Percentiles rank a stretch among this genome's conserved stretches.
Evolutionary conservation across 2,329 filamentous ascomycete genomes (phyloP).

Genomic region (Xylariaceae sp.): DNA sequence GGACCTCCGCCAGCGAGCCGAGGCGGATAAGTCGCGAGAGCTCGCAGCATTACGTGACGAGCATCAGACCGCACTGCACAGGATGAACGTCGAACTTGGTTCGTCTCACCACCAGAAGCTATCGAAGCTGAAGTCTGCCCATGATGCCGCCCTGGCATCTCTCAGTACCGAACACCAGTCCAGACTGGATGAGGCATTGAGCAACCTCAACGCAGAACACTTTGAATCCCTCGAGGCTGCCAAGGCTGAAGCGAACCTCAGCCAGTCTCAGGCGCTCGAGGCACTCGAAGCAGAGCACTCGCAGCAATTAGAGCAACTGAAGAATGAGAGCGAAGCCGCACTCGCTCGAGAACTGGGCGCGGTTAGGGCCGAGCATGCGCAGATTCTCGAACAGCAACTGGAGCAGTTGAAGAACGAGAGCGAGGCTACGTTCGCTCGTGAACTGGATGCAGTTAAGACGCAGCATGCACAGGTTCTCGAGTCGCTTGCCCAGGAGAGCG

Average conservation of each 20-base stretch:
- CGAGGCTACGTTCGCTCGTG: constrained; percentile 17
- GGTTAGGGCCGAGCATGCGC: constrained; percentile 5
- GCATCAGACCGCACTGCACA: constrained; percentile 11
- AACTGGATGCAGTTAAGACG: constrained; percentile 17
- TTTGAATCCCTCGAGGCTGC: constrained; percentile 22
- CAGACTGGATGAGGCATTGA: constrained; percentile 14
- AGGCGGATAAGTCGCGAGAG: constrained; percentile 16
- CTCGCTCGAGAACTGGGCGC: constrained; percentile 19
- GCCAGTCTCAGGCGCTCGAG: constrained; percentile 21
- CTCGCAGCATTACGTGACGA: constrained; percentile 14
- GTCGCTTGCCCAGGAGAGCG: constrained; percentile 19
- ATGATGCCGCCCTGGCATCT: constrained; percentile 19
- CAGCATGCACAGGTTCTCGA: constrained; percentile 22
- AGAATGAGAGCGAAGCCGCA: constrained; percentile 19
- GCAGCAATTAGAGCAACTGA: constrained; percentile 21
- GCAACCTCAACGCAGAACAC: constrained; percentile 19
- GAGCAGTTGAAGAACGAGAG: constrained; percentile 10
- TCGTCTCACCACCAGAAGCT: constrained; percentile 14
- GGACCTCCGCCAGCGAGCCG: constrained; percentile 16
- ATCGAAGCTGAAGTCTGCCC: constrained; percentile 20
- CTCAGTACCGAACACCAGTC: constrained; percentile 21
- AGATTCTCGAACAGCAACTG: no score
- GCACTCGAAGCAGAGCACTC: constrained; percentile 20
- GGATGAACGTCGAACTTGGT: constrained; percentile 13
- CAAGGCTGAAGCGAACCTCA: constrained; percentile 17